phyloP scores from a whole-genome alignment of 1,284 basidiomycete species.

The Singerocomus rubriflavus region DNA sequence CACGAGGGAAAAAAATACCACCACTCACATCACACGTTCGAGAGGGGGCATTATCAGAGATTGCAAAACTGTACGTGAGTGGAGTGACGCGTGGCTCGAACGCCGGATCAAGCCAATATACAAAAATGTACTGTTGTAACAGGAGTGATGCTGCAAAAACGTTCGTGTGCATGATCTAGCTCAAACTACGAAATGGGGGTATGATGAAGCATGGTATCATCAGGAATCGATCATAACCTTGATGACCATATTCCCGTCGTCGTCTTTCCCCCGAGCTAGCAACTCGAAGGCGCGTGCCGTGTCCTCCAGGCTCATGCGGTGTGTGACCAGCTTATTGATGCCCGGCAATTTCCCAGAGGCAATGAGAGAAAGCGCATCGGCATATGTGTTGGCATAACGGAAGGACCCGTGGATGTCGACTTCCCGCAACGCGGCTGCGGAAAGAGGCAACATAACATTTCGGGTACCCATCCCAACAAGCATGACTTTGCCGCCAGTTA shows the following conservation, averaged over 20 bases:
- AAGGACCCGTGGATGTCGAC: constrained; percentile 94
- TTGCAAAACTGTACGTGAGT: constrained; percentile 14
- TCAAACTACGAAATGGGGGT: neutral
- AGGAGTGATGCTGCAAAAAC: constrained; percentile 9
- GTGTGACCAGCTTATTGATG: constrained; percentile 78
- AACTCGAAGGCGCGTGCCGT: constrained; percentile 77
- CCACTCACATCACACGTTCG: neutral
- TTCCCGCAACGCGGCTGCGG: constrained; percentile 80
- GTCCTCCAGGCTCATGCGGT: constrained; percentile 67
- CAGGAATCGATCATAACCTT: constrained; percentile 73
- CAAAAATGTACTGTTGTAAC: constrained; percentile 14
- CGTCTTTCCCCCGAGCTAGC: constrained; percentile 72
- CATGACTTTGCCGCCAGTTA: constrained; percentile 84
- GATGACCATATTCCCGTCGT: constrained; percentile 75
- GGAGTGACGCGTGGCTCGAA: constrained; percentile 24
- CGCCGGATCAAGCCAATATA: constrained; percentile 10
- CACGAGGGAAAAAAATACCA: neutral
- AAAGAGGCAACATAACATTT: constrained; percentile 80
- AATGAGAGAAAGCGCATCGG: constrained; percentile 77
- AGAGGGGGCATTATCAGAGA: constrained; percentile 2
- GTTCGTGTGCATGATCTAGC: constrained; percentile 12
- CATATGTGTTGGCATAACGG: constrained; percentile 86
- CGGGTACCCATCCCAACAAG: constrained; percentile 94
- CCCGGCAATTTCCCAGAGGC: constrained; percentile 60
- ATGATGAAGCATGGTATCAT: constrained; percentile 5